These are phyloP conservation scores for Trichophyton benhamiae DNA, from an alignment of 2,329 filamentous ascomycete species.

Conservation along the genomic window DNA sequence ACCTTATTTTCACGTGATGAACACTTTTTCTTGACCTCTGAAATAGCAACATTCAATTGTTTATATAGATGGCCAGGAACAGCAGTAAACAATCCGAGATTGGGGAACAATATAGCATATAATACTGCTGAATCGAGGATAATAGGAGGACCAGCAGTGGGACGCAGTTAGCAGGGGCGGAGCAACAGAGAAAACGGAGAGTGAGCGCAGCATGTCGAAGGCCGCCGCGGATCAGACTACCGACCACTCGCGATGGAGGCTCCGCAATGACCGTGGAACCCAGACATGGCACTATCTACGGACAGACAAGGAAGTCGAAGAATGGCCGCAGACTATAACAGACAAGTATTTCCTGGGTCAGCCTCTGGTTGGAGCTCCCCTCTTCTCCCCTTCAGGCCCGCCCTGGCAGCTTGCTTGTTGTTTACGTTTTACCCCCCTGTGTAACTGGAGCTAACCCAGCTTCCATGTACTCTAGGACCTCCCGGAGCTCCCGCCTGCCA, in stretches of 20 bases:
- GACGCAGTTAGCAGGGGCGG: no score
- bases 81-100: no score
- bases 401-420: neutral
- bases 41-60: neutral
- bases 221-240: conserved; percentile 41
- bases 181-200: neutral
- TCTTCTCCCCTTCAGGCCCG: neutral
- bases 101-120: neutral
- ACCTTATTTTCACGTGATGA: neutral
- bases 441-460: neutral
- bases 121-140: neutral
- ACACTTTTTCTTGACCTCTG: neutral
- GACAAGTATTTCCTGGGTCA: conserved; percentile 82
- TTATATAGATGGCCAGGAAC: no score
- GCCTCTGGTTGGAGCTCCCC: conserved; percentile 48
- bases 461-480: conserved; percentile 45
- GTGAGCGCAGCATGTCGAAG: neutral
- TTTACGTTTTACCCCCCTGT: neutral
- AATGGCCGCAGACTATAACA: conserved; percentile 77
- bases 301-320: conserved; percentile 54
- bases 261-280: conserved; percentile 68
- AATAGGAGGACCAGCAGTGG: no score
- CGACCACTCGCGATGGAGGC: conserved; percentile 70
- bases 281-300: conserved; percentile 90
- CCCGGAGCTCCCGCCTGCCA: conserved; percentile 57